Conservation (phyloP, 2,329 filamentous ascomycete species). For the Aspergillus floridensis region DNA sequence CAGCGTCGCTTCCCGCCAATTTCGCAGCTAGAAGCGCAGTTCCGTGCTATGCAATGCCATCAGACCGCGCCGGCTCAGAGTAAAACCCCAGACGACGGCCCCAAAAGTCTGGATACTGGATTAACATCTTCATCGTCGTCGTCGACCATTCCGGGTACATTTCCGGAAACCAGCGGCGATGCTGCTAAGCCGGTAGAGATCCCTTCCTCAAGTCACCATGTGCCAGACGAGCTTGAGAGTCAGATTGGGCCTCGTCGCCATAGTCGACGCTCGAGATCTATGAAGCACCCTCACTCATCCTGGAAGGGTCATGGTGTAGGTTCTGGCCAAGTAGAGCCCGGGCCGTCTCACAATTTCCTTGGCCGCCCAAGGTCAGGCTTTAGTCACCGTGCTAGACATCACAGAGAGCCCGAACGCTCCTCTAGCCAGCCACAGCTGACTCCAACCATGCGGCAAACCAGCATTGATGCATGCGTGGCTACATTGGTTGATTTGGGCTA, state of each 20-base stretch:
- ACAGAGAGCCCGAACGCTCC: background rate
- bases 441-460: slow-evolving; percentile 1
- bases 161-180: slow-evolving; percentile 10
- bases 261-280: slow-evolving; percentile 1
- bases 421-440: background rate
- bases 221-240: background rate
- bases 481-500: slow-evolving; percentile 44
- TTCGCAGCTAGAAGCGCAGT: slow-evolving; percentile 38
- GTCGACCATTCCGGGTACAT: slow-evolving; percentile 11
- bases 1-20: slow-evolving; percentile 37
- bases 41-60: slow-evolving; percentile 24
- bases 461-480: slow-evolving; percentile 39
- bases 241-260: background rate
- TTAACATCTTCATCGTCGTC: background rate
- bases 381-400: background rate
- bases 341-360: background rate
- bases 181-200: background rate
- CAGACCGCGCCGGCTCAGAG: background rate
- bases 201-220: background rate
- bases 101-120: background rate
- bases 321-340: slow-evolving; percentile 6
- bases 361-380: background rate
- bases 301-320: slow-evolving; percentile 3
- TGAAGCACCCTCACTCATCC: slow-evolving; percentile 4
- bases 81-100: background rate